Evolutionary conservation across 208 protist species (phyloP), one percentile per base, ranked within the genome.

Genomic region (Plasmodiophora brassicae): DNA sequence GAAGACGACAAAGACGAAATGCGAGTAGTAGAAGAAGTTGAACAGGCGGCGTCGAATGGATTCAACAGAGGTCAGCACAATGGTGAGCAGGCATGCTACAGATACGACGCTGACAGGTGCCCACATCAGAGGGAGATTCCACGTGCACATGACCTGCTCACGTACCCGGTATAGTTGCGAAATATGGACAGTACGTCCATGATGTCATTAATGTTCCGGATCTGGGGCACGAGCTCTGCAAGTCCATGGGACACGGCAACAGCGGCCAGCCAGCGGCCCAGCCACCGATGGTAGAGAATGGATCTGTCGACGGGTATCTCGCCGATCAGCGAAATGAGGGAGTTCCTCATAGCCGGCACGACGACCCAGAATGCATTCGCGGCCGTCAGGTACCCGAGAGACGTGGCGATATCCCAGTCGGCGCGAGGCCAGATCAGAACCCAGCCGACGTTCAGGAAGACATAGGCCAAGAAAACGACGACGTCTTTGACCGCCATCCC

Each of bases 331-430:
- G 65, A 78, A 14, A 78, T 78, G 32, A 38, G 32, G 32, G 65
- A 78, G n/a, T 78, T 78, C 41, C 65, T 5, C 20, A 38, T 78
- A 5, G 14, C 65, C 20, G 65, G 65, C 5, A 78, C n/a, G 5
- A 38, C 65, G 5, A 32, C n/a, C 65, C 65, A 78, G n/a, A 78
- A 78, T 78, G 65, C 65, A 78, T 78, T 78, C 14, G 65, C 65
- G 10, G 65, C 20, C n/a, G 65, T 38, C n/a, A 78, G 14, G 41
- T 78, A 78, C 14, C 65, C 65, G 10, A 78, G 41, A 14, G 14
- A 5, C 5, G n/a, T 78, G 41, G 5, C 65, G 5, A 32, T 5
- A 32, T 78, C 65, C 5, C 5, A 8, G 41, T 5, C 5, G 5
- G 10, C 14, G 32, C 65, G n/a, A 5, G n/a, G 5, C 65, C 65